Evolutionary conservation across 2,329 filamentous ascomycete species (phyloP), one percentile per base, ranked within the genome.

Genomic region (Lecanicillium sp.): DNA sequence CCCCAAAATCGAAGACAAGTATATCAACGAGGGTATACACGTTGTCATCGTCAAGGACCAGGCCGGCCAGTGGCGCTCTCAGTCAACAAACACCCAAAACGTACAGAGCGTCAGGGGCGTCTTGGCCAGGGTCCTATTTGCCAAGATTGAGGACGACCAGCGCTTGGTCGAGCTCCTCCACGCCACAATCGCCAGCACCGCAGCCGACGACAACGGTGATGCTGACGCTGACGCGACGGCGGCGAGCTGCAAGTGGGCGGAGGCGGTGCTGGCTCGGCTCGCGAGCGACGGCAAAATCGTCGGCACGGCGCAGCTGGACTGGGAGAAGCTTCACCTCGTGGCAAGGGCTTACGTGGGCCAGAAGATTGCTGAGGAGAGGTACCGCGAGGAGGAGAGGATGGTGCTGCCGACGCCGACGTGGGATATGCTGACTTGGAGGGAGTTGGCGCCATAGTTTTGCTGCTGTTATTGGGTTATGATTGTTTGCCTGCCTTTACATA

Each of bases 1-100:
- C 22, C 39, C 34, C 25, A 41, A 41, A 35, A 20, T 37, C 30
- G 39, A 41, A 10, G 35, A 41, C 39, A 34, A 36, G 18, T 22
- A 13, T 10, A 30, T 37, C 22, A 41, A 41, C 30, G 22, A 30
- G 4, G 39, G 39, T 14, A 27, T 29, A 4, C 20, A 35, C 22
- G 22, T 25, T 11, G 11, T 11, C 22, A 6, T 25, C 6, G 22
- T 11, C 13, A 25, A 17, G 4, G 4, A 20, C 5, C 25, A 29
- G 9, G 13, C 17, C 4, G 29, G 20, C 19, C 12, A 18, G 19
- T 41, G 39, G 39, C 33, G 29, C 7, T 37, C 33, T 29, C 20
- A 25, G 29, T 30, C 29, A 14, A 20, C 13, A 10, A 18, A 14
- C 17, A 34, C 37, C 4, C 39, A 34, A 34, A 41, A 14, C 17